Conservation (phyloP, 306 rosid genomes). For the Begonia loranthoides region DNA sequence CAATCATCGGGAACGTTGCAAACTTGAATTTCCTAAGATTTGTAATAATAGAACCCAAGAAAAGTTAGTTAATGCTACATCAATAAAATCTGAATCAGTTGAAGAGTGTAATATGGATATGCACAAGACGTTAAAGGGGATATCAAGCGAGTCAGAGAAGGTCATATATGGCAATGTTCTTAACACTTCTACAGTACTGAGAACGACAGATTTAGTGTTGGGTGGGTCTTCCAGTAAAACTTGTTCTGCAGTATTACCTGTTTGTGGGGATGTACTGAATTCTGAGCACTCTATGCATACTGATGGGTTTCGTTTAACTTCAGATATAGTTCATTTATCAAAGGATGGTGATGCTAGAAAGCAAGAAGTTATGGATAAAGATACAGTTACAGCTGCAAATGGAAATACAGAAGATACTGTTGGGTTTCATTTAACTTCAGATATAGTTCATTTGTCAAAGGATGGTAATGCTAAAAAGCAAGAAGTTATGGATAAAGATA, state of each 20-base stretch:
- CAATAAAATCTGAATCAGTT: conserved; percentile 40
- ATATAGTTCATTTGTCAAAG: conserved; percentile 13
- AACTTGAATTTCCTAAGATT: conserved; percentile 16
- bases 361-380: conserved; percentile 12
- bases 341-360: conserved; percentile 21
- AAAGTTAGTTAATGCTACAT: conserved; percentile 20
- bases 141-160: conserved; percentile 15
- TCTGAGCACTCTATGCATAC: conserved; percentile 8
- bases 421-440: conserved; percentile 11
- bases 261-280: conserved; percentile 8
- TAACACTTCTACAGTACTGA: conserved; percentile 14
- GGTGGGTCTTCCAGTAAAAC: conserved; percentile 14
- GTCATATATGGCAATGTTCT: conserved; percentile 13
- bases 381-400: conserved; percentile 15
- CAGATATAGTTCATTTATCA: conserved; percentile 15
- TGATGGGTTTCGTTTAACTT: conserved; percentile 10
- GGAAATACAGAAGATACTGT: conserved; percentile 14
- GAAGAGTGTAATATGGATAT: conserved; percentile 17
- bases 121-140: conserved; percentile 22
- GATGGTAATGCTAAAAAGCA: conserved; percentile 20
- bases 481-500: conserved; percentile 14
- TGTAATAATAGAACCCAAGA: conserved; percentile 12
- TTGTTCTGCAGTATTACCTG: conserved; percentile 21
- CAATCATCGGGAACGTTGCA: conserved; percentile 29
- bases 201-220: conserved; percentile 12